These are phyloP conservation scores for Rhizopus stolonifer DNA, from an alignment of 371 early-diverging fungal genomes.

Conservation along the genomic window DNA sequence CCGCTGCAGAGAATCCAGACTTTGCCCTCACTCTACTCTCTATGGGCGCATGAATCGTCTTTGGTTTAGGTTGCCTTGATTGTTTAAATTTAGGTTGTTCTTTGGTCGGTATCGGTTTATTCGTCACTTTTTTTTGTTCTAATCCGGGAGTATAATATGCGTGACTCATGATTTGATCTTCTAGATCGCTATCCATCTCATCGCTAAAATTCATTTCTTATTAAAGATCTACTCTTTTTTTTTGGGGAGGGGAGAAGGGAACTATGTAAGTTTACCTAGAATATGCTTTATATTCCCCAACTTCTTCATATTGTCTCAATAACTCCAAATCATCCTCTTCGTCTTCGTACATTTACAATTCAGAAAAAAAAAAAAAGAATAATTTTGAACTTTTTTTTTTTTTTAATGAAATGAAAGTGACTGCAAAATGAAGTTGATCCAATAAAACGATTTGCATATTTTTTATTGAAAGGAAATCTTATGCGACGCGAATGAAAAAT, in stretches of 20 bases:
- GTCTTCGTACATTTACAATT: conserved; percentile 14
- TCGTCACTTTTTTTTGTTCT: background rate
- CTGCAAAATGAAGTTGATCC: too few relatives aligned
- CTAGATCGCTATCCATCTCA: conserved; percentile 28
- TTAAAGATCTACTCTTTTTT: too few relatives aligned
- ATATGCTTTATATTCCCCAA: conserved; percentile 3
- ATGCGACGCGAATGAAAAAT: too few relatives aligned
- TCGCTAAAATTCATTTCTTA: conserved; percentile 10
- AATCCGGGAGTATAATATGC: conserved; percentile 15
- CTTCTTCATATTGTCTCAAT: conserved; percentile 21
- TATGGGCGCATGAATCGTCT: too few relatives aligned
- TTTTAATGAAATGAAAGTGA: too few relatives aligned
- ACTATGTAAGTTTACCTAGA: conserved; percentile 15
- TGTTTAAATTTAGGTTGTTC: too few relatives aligned
- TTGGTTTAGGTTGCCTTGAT: too few relatives aligned
- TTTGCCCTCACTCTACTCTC: background rate
- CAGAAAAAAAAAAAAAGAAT: background rate
- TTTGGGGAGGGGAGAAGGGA: background rate
- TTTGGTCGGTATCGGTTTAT: too few relatives aligned
- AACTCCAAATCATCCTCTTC: conserved; percentile 26
- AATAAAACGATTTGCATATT: too few relatives aligned
- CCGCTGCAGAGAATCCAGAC: too few relatives aligned
- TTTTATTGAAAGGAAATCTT: too few relatives aligned
- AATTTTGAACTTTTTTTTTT: too few relatives aligned
- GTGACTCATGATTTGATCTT: conserved; percentile 29